These are phyloP conservation scores for Pleurotus giganteus DNA, from an alignment of 768 basidiomycete species.

Conservation along the genomic window DNA sequence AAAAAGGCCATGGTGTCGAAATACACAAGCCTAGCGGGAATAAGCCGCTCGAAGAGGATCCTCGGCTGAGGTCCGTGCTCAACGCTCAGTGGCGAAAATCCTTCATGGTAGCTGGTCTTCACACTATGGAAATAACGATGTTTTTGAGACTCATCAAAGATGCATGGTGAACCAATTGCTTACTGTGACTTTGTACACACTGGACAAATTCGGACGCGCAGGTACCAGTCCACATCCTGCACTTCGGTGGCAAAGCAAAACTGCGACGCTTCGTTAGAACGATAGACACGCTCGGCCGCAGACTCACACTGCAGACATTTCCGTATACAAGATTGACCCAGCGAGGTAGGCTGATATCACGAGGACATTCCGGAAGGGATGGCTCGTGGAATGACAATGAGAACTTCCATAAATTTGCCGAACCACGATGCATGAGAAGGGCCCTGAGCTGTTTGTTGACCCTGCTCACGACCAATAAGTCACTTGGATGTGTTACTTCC, in stretches of 20 bases:
- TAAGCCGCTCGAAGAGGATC: not conserved
- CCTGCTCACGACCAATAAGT: not conserved
- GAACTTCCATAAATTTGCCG: not conserved
- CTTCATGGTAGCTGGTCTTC: not conserved
- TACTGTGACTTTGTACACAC: not conserved
- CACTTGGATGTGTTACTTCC: not conserved
- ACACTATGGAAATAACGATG: not conserved
- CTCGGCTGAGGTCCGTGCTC: not conserved
- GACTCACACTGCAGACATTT: not conserved
- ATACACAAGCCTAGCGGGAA: not conserved
- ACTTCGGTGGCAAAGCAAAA: not conserved
- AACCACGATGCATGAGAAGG: not conserved
- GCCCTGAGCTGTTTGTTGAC: slow-evolving; percentile 1
- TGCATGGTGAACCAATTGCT: not conserved
- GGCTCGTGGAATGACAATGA: slow-evolving; percentile 4
- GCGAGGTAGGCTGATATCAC: not conserved
- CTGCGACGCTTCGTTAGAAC: not conserved
- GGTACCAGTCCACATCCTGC: not conserved
- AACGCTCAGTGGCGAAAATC: not conserved
- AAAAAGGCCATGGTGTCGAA: slow-evolving; percentile 4
- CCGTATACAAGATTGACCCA: slow-evolving; percentile 2
- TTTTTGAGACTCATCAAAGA: not conserved
- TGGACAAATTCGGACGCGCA: not conserved
- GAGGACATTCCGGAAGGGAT: not conserved
- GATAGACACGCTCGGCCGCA: not conserved